A percentile compares a stretch with the other conserved stretches of the same genome.
phyloP scores from a whole-genome alignment of 139 green algal genomes.

The Axilococcus clingmanii region DNA sequence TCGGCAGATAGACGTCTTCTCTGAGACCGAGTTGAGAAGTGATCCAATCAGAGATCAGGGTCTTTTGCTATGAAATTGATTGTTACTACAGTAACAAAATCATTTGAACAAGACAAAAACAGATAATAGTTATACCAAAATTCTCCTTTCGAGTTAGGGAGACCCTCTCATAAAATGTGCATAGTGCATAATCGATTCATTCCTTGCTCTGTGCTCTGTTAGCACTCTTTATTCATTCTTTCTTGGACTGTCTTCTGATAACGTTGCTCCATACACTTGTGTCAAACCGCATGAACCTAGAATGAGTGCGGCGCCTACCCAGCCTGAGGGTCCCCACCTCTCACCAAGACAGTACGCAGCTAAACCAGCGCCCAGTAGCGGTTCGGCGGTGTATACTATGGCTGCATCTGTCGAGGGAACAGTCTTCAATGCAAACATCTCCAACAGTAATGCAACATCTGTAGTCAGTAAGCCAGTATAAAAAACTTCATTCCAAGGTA shows the following conservation, averaged over 20 bases:
- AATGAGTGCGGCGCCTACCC: conserved; percentile 52
- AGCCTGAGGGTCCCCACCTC: conserved; percentile 46
- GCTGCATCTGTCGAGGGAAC: conserved; percentile 49
- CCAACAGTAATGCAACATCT: conserved; percentile 52
- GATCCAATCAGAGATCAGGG: too few relatives aligned
- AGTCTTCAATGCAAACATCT: conserved; percentile 56
- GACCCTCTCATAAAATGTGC: background rate
- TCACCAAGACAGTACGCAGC: conserved; percentile 54
- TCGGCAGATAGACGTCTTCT: too few relatives aligned
- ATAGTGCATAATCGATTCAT: background rate
- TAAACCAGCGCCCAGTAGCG: conserved; percentile 40
- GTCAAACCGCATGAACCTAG: conserved; percentile 34
- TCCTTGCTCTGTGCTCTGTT: background rate
- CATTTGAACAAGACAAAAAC: too few relatives aligned
- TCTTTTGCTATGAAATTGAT: too few relatives aligned
- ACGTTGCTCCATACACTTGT: conserved; percentile 27
- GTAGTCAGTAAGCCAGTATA: conserved; percentile 57
- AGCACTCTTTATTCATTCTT: background rate
- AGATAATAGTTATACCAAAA: background rate
- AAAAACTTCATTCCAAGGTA: conserved; percentile 35
- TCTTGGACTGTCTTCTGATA: conserved; percentile 3
- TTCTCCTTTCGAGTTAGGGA: background rate
- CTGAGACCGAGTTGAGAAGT: too few relatives aligned
- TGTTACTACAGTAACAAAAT: too few relatives aligned
- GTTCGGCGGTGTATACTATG: conserved; percentile 63